Evolutionary conservation across 257 asterid genomes (phyloP), one percentile per base, ranked within the genome.

Genomic region (Nicotiana undulata): DNA sequence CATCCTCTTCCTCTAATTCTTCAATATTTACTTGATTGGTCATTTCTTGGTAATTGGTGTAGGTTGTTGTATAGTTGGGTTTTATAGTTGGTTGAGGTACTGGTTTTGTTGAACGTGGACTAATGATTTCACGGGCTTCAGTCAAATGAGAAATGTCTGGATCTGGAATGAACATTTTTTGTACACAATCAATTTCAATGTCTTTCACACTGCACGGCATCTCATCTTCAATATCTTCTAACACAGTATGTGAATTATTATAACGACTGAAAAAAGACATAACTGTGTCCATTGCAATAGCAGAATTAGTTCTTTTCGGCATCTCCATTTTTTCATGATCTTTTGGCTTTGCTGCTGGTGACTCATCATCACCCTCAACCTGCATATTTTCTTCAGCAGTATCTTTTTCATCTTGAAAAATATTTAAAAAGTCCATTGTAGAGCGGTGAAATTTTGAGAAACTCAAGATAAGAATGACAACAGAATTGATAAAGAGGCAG

Each of bases 401-500:
- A 17, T 64, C 3, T 3, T 46, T 46, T 22, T 72, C 78, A 15
- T 72, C 60, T 1, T 12, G 24, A 46, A 46, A 72, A 15, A 72
- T 18, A 24, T 72, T 46, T 7, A 72, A 7, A 15, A 72, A 72
- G 3, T 80, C 81, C 26, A 49, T 77, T 13, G 81, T 83, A 0
- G 67, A 89, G 61, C 55, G 63, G 83, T 88, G 88, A 58, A 79
- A 58, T 76, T 81, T 37, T 9, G 92, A 87, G 63, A 91, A 84
- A 82, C 80, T 84, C 1, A 89, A 87, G 15, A 89, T 75, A 66
- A 88, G 37, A 13, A 91, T 84, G 12, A 79, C 59, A 66, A 88
- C 84, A 58, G 81, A 80, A 88, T 86, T 86, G 86, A 91, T 88
- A 85, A 86, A 51, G 81, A 92, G 61, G 79, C 85, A 81, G 8